A percentile compares a stretch with the other conserved stretches of the same genome.
phyloP scores from a whole-genome alignment of 2,329 filamentous ascomycete genomes.

The Tolypocladium tropicale region DNA sequence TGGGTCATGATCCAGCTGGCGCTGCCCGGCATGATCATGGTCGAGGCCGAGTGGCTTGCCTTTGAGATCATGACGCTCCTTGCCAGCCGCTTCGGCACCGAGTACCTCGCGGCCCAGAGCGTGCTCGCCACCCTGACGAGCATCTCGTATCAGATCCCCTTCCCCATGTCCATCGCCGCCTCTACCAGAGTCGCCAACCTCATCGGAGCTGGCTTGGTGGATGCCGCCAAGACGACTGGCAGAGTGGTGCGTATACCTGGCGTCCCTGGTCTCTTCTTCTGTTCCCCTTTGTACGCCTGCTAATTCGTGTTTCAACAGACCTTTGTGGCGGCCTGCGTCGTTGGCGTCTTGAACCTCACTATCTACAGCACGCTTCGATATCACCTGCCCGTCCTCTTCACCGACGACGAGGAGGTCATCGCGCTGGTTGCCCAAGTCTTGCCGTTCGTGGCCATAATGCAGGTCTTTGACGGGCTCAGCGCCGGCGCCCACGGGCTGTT shows the following conservation, averaged over 20 bases:
- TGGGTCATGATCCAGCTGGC: slow-evolving; percentile 75
- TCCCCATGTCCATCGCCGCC: slow-evolving; percentile 79
- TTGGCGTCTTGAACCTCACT: slow-evolving; percentile 72
- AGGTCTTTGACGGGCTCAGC: slow-evolving; percentile 76
- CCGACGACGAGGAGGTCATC: slow-evolving; percentile 61
- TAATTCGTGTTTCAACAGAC: slow-evolving; percentile 22
- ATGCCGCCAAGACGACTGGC: slow-evolving; percentile 71
- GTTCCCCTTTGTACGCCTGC: neutral
- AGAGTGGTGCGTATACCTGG: slow-evolving; percentile 48
- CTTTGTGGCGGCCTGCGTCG: slow-evolving; percentile 52
- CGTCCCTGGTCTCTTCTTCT: slow-evolving; percentile 1
- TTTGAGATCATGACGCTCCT: slow-evolving; percentile 88
- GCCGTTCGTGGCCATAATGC: slow-evolving; percentile 77
- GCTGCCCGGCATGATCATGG: slow-evolving; percentile 84
- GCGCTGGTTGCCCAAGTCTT: slow-evolving; percentile 58
- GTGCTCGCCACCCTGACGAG: slow-evolving; percentile 69
- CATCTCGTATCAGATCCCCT: slow-evolving; percentile 84
- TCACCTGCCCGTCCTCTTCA: slow-evolving; percentile 69
- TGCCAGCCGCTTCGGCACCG: slow-evolving; percentile 67
- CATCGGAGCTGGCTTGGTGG: slow-evolving; percentile 75
- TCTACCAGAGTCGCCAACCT: slow-evolving; percentile 86
- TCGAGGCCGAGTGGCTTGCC: slow-evolving; percentile 84
- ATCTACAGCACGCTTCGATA: slow-evolving; percentile 59
- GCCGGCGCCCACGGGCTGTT: slow-evolving; percentile 76
- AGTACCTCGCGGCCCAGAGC: slow-evolving; percentile 77